A percentile compares a stretch with the other conserved stretches of the same genome.
Conservation (phyloP, 1,284 basidiomycete genomes). For the Lentinus polychrous region DNA sequence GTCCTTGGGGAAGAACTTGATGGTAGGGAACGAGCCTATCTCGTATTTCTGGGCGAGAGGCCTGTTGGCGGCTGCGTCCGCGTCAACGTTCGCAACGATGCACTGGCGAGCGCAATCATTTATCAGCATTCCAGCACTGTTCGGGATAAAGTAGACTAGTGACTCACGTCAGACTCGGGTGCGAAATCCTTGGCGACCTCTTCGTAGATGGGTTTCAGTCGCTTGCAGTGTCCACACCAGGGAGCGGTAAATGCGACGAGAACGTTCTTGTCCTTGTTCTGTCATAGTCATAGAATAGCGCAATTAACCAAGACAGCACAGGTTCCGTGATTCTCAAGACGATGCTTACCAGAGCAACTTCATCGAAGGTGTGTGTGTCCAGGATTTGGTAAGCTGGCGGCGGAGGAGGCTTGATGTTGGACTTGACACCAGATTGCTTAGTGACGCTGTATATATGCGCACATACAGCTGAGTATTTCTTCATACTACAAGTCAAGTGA, state of each 20-base stretch:
- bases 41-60: constrained; percentile 71
- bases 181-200: constrained; percentile 79
- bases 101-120: constrained; percentile 39
- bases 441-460: constrained; percentile 49
- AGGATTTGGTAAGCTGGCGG: constrained; percentile 69
- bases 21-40: constrained; percentile 78
- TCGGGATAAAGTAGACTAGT: background rate
- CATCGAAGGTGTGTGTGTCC: constrained; percentile 68
- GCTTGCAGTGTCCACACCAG: constrained; percentile 89
- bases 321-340: background rate
- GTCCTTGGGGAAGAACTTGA: constrained; percentile 91
- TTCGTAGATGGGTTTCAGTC: constrained; percentile 83
- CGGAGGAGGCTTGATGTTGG: constrained; percentile 79
- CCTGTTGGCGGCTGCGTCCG: constrained; percentile 78
- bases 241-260: constrained; percentile 89
- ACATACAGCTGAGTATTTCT: background rate
- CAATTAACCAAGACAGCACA: background rate
- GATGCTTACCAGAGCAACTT: constrained; percentile 57
- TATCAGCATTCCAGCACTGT: background rate
- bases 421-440: constrained; percentile 73
- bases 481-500: no score
- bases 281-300: constrained; percentile 9
- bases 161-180: constrained; percentile 63
- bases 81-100: constrained; percentile 87
- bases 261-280: constrained; percentile 77